phyloP scores from a whole-genome alignment of 2,329 filamentous ascomycete species.

The Penicillium sp. region DNA sequence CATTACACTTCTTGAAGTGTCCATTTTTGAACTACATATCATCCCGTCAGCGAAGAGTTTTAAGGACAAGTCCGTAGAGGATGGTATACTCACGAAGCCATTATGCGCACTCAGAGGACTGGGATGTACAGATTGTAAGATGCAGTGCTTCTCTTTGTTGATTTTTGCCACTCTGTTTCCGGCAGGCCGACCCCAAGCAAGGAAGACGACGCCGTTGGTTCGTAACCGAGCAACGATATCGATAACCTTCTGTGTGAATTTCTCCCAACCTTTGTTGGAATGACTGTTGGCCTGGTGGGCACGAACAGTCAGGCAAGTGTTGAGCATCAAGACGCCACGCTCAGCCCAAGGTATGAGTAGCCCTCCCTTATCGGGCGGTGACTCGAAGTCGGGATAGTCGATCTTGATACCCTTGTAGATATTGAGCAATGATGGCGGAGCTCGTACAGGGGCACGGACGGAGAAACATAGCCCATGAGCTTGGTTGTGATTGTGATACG shows the following conservation, averaged over 20 bases:
- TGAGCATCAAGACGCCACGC: constrained; percentile 82
- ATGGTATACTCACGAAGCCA: constrained; percentile 58
- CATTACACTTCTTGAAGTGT: constrained; percentile 43
- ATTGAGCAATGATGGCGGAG: constrained; percentile 83
- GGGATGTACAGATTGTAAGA: constrained; percentile 80
- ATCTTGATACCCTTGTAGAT: constrained; percentile 83
- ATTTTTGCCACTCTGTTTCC: constrained; percentile 68
- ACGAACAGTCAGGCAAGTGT: constrained; percentile 88
- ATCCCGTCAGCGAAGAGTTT: background rate
- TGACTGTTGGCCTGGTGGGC: constrained; percentile 83
- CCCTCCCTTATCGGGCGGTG: constrained; percentile 68
- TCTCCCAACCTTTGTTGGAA: constrained; percentile 80
- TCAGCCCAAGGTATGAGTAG: constrained; percentile 90
- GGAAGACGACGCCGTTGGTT: constrained; percentile 75
- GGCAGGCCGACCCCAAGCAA: constrained; percentile 86
- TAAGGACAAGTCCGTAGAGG: background rate
- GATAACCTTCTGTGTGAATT: constrained; percentile 82
- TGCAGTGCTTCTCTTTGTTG: constrained; percentile 64
- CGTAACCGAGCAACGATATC: constrained; percentile 73
- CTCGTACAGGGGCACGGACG: constrained; percentile 75
- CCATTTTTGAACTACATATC: constrained; percentile 35
- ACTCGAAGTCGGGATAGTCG: constrained; percentile 72
- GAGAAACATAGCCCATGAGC: constrained; percentile 95
- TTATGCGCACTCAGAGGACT: constrained; percentile 77
- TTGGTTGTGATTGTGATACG: constrained; percentile 92